Base-by-base conservation (phyloP, 192 early-diverging fungal species). In the Chytriomyces sp. region DNA sequence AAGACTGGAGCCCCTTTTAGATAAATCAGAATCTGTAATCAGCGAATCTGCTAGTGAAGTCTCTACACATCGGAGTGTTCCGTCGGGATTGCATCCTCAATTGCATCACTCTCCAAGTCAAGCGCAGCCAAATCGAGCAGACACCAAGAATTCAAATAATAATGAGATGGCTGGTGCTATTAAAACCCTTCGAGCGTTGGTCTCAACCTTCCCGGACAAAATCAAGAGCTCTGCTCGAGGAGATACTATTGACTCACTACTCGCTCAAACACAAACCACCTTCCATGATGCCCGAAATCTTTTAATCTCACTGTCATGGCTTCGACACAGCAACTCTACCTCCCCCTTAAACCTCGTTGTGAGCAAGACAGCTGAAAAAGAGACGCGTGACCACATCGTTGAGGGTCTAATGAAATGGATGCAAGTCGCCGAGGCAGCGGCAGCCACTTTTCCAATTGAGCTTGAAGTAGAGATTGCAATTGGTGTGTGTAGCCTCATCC, bases 351-450 rank as follows among this genome's bases (percentile, higher is more conserved):
- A n/a, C n/a, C 14, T 22, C 3, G 44, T 14, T n/a, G 44, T 65
- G 10, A 5, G 10, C 7, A 49, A 49, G 44, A 22, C 19, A 44
- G 39, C 14, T 25, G 59, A 64, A 25, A 76, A 76, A 60, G 10
- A 34, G 56, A 58, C 44, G 14, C 22, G 80, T 10, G 75, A 78
- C 36, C 3, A 3, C 38, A 62, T 76, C 2, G 32, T 78, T 6
- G 55, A 74, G 19, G 31, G 36, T 19, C 55, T 81, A 0, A 64
- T 81, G 32, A 31, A 63, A 49, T 81, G 81, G 81, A 82, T 82
- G 81, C 60, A 78, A 30, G 5, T 68, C 0, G 30, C 65, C 5
- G 63, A 52, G 49, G 10, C 14, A 10, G 0, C 32, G 5, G 28
- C 14, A 12, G 52, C 30, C 10, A 33, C 34, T 30, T 19, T 34